phyloP scores from a whole-genome alignment of 805 yeast genomes.

The Pichia deserticola region DNA sequence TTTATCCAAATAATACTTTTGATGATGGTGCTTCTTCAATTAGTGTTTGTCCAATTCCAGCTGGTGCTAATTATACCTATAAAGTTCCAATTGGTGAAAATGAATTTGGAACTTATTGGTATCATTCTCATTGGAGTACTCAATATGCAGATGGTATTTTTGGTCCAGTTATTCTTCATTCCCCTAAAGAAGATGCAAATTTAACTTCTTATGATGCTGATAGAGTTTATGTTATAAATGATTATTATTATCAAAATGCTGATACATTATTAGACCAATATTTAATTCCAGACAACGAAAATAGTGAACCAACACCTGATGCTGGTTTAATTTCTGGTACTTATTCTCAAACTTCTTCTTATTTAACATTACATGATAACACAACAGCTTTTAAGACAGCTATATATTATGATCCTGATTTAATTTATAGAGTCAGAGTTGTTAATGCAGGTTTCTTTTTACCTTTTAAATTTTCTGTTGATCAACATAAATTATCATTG shows the following conservation, averaged over 20 bases:
- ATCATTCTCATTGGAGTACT: conserved; percentile 19
- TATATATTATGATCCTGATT: conserved; percentile 33
- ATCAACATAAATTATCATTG: conserved; percentile 44
- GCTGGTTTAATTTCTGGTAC: conserved; percentile 19
- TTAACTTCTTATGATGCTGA: conserved; percentile 41
- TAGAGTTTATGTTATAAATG: conserved; percentile 34
- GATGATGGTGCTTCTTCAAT: conserved; percentile 20
- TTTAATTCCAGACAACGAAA: conserved; percentile 16
- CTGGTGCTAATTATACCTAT: conserved; percentile 14
- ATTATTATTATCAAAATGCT: conserved; percentile 40
- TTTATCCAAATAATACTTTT: conserved; percentile 14
- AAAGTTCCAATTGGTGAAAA: conserved; percentile 12
- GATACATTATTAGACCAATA: conserved; percentile 11
- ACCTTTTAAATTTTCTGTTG: conserved; percentile 47
- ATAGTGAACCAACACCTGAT: conserved; percentile 21
- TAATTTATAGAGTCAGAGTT: conserved; percentile 42
- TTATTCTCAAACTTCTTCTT: conserved; percentile 13
- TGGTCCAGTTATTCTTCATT: conserved; percentile 18
- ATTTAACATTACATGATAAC: conserved; percentile 2
- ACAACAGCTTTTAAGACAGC: conserved; percentile 6
- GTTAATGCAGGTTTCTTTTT: conserved; percentile 52
- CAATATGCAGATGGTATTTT: conserved; percentile 21
- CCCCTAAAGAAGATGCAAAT: conserved; percentile 11
- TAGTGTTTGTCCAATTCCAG: conserved; percentile 17
- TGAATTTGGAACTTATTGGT: conserved; percentile 22